phyloP scores from a whole-genome alignment of 305 asterid genomes.

The Nicotiana rustica region DNA sequence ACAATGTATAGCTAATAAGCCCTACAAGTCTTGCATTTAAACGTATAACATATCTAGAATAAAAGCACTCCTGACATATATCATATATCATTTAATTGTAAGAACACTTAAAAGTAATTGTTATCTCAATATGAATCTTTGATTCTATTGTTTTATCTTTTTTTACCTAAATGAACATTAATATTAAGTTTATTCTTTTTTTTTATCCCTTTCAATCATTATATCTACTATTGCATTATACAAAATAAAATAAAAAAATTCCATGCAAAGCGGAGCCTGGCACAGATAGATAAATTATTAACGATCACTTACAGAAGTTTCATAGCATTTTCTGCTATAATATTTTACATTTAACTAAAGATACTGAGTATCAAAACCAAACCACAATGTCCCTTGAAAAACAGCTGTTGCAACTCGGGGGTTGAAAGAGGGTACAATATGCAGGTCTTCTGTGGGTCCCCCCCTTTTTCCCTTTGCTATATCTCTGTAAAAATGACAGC shows the following conservation, averaged over 20 bases:
- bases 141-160: neutral
- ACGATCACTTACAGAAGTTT: slow-evolving; percentile 39
- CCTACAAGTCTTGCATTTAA: no score
- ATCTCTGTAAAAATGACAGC: slow-evolving; percentile 76
- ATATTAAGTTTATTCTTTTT: neutral
- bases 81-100: neutral
- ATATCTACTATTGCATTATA: neutral
- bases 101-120: neutral
- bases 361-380: slow-evolving; percentile 41
- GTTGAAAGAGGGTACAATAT: slow-evolving; percentile 42
- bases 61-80: no score
- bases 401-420: slow-evolving; percentile 55
- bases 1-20: no score
- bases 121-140: neutral
- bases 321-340: slow-evolving; percentile 40
- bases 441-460: slow-evolving; percentile 63
- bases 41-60: no score
- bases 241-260: neutral
- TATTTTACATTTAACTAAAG: neutral
- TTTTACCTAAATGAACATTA: neutral
- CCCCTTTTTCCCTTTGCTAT: slow-evolving; percentile 35
- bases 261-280: slow-evolving; percentile 29
- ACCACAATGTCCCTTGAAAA: slow-evolving; percentile 35
- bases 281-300: slow-evolving; percentile 28
- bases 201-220: neutral